Conservation (phyloP, 1,284 basidiomycete species). For the Boletus smithii region DNA sequence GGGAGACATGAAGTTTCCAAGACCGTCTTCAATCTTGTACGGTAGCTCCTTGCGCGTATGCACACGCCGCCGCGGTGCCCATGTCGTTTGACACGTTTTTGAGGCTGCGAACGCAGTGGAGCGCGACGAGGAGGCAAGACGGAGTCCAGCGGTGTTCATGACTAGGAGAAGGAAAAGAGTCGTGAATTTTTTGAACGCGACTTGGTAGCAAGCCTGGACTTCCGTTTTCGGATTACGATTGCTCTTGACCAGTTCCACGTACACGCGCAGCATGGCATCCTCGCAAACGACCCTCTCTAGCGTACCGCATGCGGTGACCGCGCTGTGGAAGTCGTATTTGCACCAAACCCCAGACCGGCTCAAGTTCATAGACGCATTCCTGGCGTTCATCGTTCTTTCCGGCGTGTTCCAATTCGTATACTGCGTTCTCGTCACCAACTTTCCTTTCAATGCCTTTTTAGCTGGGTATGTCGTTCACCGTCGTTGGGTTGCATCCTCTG, state of each 20-base stretch:
- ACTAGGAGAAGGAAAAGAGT: neutral
- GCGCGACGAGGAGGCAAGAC: conserved; percentile 26
- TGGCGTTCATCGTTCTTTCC: conserved; percentile 89
- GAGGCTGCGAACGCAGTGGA: no score
- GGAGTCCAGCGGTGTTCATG: conserved; percentile 31
- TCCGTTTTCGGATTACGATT: conserved; percentile 16
- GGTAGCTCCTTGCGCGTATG: conserved; percentile 59
- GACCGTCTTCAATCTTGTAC: conserved; percentile 65
- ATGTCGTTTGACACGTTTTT: no score
- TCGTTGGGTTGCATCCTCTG: neutral
- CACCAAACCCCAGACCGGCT: conserved; percentile 78
- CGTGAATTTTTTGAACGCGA: no score
- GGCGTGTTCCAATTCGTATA: conserved; percentile 91
- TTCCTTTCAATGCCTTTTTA: conserved; percentile 96
- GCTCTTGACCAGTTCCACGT: neutral
- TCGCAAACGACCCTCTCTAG: no score
- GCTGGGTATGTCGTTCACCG: conserved; percentile 69
- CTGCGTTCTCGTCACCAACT: conserved; percentile 88
- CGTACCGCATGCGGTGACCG: conserved; percentile 56
- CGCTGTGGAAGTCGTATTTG: conserved; percentile 77
- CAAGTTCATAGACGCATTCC: conserved; percentile 92
- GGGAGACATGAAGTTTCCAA: conserved; percentile 73
- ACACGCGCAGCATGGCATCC: conserved; percentile 12
- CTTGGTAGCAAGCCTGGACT: no score
- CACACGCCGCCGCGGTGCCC: conserved; percentile 37